Base-by-base conservation (phyloP, 2,329 filamentous ascomycete genomes). In the Aspergillus sp. region DNA sequence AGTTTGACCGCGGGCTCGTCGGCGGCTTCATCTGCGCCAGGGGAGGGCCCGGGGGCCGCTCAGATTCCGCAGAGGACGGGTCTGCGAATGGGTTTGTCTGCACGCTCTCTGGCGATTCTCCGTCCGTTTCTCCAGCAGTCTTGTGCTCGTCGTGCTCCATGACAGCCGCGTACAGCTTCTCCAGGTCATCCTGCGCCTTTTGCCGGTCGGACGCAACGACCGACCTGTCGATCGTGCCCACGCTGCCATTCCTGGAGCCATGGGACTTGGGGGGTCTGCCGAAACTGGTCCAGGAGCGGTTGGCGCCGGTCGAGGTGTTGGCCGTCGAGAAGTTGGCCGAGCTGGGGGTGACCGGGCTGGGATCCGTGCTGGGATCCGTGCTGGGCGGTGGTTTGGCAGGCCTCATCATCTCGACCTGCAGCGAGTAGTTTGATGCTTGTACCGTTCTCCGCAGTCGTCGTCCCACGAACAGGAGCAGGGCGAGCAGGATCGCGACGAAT, bases 151-250 rank as follows among this genome's bases (percentile, higher is more conserved):
- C 88, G 48, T 93, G 83, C 57, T 86, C 85, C 78, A 94, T 82
- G 42, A 94, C 88, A 45, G 86, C 82, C 40, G 80, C 86, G 62
- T 95, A 96, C 56, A 96, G 78, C 48, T 84, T 78, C 58, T 94
- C 86, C 59, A 95, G 78, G 56, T 94, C 83, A 43, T 80, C 71
- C 58, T 91, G 79, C 42, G 84, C 78, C 65, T 80, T 80, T 51
- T 73, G 70, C 54, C 74, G 76, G 60, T 94, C 84, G 39, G 75
- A 72, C 37, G 80, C 74, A 15, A 95, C 72, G 11, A 94, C 73
- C 37, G 71, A 72, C 37, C 81, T 78, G 56, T 95, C 86, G 38
- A 95, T 83, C 14, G 75, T 78, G 11, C 71, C 72, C 38, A 84
- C 76, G 37, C 79, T 74, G 33, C 75, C 75, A 45, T 74, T 63